Percentiles rank a stretch among this genome's conserved stretches.
Evolutionary conservation across 2,329 filamentous ascomycete genomes (phyloP).

Genomic region (Amauroascus verrucosus): DNA sequence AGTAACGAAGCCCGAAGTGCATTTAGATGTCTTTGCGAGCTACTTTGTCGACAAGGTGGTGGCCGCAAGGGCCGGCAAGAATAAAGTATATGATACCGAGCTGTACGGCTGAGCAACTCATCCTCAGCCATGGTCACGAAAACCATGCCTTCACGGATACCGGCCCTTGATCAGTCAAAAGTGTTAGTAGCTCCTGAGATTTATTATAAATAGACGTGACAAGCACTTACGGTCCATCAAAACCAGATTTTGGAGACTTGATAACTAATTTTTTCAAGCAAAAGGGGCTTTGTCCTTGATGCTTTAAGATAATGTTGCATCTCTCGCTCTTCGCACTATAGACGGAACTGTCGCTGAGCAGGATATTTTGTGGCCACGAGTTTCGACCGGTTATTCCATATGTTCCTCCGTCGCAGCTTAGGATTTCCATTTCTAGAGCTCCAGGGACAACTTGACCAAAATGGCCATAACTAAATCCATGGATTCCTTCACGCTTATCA

Average conservation of each 20-base stretch:
- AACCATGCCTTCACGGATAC: constrained; percentile 82
- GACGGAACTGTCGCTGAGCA: constrained; percentile 70
- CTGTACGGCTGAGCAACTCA: constrained; percentile 61
- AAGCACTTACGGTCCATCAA: constrained; percentile 68
- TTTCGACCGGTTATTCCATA: constrained; percentile 48
- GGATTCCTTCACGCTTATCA: constrained; percentile 37
- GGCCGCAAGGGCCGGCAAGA: constrained; percentile 17
- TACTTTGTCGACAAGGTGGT: constrained; percentile 17
- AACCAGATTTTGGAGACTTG: constrained; percentile 62
- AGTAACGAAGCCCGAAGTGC: not conserved
- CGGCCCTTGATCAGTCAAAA: constrained; percentile 27
- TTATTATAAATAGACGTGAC: not conserved
- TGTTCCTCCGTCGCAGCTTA: constrained; percentile 75
- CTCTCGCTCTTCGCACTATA: constrained; percentile 83
- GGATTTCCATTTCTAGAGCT: constrained; percentile 71
- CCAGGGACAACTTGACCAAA: constrained; percentile 82
- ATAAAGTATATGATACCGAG: constrained; percentile 65
- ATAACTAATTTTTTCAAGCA: constrained; percentile 77
- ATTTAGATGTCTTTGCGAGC: constrained; percentile 15
- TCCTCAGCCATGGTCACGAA: constrained; percentile 81
- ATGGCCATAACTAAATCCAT: constrained; percentile 66
- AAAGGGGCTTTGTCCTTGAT: constrained; percentile 71
- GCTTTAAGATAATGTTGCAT: constrained; percentile 77
- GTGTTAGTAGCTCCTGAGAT: not conserved
- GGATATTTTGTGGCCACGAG: constrained; percentile 68